Percentiles rank a stretch among this genome's conserved stretches.
phyloP scores from a whole-genome alignment of 139 green algal genomes.

The Tetratostichococcus sp. region DNA sequence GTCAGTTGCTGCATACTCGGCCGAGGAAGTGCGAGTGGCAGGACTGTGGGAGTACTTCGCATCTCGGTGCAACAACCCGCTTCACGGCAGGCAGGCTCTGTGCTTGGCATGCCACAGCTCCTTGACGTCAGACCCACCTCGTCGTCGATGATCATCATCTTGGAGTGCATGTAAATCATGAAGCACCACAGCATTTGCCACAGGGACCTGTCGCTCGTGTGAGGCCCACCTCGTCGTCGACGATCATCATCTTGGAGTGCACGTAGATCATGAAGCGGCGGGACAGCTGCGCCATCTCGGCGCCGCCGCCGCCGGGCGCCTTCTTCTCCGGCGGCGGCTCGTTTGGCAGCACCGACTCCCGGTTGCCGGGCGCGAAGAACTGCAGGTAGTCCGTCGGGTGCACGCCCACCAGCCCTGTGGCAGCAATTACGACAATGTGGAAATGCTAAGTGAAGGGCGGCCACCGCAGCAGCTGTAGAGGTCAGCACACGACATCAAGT shows the following conservation, averaged over 20 bases:
- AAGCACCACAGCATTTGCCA: no score
- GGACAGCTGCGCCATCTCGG: conserved; percentile 7
- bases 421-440: background rate
- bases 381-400: conserved; percentile 58
- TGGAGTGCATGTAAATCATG: conserved; percentile 63
- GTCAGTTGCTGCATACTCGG: no score
- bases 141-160: conserved; percentile 56
- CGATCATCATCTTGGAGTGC: conserved; percentile 54
- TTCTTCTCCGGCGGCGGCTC: background rate
- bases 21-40: no score
- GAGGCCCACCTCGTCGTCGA: conserved; percentile 51
- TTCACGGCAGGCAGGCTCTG: no score
- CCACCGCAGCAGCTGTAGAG: no score
- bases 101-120: no score
- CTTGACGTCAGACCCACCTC: no score
- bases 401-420: conserved; percentile 8
- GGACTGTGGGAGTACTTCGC: no score
- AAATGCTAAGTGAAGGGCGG: no score
- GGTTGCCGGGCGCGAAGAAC: conserved; percentile 51
- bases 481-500: no score
- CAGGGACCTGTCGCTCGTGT: no score
- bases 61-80: no score
- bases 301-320: background rate
- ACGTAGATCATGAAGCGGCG: conserved; percentile 61
- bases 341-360: conserved; percentile 5